Percentiles rank a stretch among this genome's conserved stretches.
Evolutionary conservation across 2,329 filamentous ascomycete genomes (phyloP).

Genomic region (Apiospora pterosperma): DNA sequence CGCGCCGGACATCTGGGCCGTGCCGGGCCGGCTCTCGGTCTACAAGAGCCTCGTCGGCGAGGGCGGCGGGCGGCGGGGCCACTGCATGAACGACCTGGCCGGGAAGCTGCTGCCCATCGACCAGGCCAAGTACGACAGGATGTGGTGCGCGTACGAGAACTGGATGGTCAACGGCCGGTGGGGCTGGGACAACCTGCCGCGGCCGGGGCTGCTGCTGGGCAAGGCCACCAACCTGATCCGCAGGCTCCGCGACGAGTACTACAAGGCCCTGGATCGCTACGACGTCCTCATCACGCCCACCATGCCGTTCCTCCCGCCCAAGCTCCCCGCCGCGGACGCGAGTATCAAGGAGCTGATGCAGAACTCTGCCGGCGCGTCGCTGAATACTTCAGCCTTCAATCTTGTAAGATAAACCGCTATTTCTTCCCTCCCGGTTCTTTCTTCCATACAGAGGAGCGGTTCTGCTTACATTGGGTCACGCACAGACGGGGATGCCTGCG

Average conservation of each 20-base stretch:
- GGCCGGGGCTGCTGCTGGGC: constrained; percentile 18
- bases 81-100: constrained; percentile 24
- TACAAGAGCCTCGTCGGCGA: constrained; percentile 28
- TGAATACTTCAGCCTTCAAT: background rate
- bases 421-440: background rate
- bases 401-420: background rate
- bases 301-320: constrained; percentile 12
- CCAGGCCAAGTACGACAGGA: constrained; percentile 35
- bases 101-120: constrained; percentile 22
- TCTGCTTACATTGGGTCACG: too few species aligned
- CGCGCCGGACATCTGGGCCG: constrained; percentile 12
- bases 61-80: constrained; percentile 16
- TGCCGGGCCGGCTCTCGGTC: constrained; percentile 23
- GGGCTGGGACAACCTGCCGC: constrained; percentile 4
- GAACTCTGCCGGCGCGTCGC: background rate
- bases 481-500: constrained; percentile 21
- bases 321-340: background rate
- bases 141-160: constrained; percentile 30
- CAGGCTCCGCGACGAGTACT: constrained; percentile 20
- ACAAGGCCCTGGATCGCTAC: constrained; percentile 17
- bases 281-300: constrained; percentile 27
- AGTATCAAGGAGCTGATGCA: background rate
- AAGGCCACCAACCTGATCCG: constrained; percentile 20
- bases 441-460: too few species aligned
- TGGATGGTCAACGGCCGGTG: background rate